Evolutionary conservation across 2,329 filamentous ascomycete genomes (phyloP), one percentile per base, ranked within the genome.

Genomic region (Balansia obtecta): DNA sequence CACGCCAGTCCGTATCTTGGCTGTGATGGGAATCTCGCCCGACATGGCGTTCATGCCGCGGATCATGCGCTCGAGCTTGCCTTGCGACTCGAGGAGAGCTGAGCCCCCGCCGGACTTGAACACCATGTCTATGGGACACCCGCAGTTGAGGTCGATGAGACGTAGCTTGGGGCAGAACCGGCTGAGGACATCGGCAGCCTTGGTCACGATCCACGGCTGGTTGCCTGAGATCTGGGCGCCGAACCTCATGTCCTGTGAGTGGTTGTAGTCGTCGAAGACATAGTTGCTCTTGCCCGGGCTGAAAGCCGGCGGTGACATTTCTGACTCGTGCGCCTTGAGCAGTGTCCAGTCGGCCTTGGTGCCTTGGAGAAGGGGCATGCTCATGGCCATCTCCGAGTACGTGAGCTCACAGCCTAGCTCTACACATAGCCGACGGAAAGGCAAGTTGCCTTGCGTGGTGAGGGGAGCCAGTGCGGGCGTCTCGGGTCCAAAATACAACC

Each of bases 331-430:
- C 3, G 88, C 88, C 67, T 93, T 94, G 75, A 97, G 80, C 50
- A 98, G 73, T 18, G 93, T 89, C 93, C 93, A 98, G 70, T 98
- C 93, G 1, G 83, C 77, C 68, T 91, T 94, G 56, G 86, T 80
- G 37, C 93, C 93, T 66, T 96, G 89, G 6, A 98, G 76, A 41
- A 98, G 70, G 10, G 91, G 90, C 66, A 95, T 72, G 30, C 88
- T 83, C 78, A 98, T 86, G 4, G 91, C 93, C 93, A 98, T 98
- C 68, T 98, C 93, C 0, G 91, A 97, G 72, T 95, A 98, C 0
- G 93, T 98, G 46, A 95, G 75, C 63, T 96, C 86, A 30, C 89
- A 90, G 37, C 93, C 93, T 22, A 97, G 77, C 50, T 90, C 85
- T 12, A 88, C 83, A 61, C 90, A 96, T 32, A 98, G 79, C 46